Evolutionary conservation across 1,284 basidiomycete genomes (phyloP), one percentile per base, ranked within the genome.

Genomic region (Bjerkandera adusta): DNA sequence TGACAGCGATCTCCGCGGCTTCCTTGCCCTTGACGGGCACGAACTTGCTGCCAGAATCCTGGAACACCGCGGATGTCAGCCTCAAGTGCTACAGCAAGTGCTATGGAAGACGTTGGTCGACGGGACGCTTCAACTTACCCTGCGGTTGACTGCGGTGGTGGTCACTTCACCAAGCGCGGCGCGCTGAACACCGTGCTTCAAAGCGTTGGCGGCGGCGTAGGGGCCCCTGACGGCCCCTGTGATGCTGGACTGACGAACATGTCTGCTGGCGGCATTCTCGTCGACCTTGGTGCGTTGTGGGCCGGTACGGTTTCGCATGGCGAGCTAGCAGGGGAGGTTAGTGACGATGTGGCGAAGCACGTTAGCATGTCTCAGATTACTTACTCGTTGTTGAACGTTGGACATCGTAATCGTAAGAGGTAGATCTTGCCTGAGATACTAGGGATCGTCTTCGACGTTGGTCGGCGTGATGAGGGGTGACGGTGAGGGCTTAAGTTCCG

Each of bases 101-200:
- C 33, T 36, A 16, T 32, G 34, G 34, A 45, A 36, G 16, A 13
- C 13, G 10, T 13, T 13, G 8, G 18, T 36, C 8, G 29, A 5
- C 16, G 6, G 29, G 4, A 7, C 13, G 27, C 7, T 39, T 47
- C 33, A 13, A 58, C 75, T 56, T 63, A 84, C 86, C 71, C 83
- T 88, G 62, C 82, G 79, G 65, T 88, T 89, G 43, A 88, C 77
- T 49, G 85, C 81, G 45, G 72, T 73, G 26, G 74, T 77, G 16
- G 83, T 84, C 51, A 89, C 84, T 68, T 89, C 87, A 51, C 78
- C 76, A 45, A 89, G 75, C 43, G 79, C 85, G 24, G 79, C 71
- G 55, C 85, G 77, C 56, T 76, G 71, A 35, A 69, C 55, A 39
- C 61, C 70, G 24, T 57, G 72, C 55, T 72, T 74, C 50, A 77